Conservation (phyloP, 176 grass and related monocot genomes). For the Carex kokanica region DNA sequence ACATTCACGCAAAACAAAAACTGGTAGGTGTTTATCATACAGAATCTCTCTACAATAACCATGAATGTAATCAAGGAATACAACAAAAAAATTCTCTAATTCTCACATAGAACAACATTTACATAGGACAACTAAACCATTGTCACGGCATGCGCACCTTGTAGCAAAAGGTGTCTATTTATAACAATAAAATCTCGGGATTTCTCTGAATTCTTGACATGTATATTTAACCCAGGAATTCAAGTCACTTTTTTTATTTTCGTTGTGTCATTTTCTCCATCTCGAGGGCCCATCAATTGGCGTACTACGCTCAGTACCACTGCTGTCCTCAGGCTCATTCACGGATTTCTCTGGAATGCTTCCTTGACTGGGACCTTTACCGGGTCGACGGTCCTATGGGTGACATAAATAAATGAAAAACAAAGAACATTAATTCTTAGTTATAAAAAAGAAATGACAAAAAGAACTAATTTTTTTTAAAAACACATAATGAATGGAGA, state of each 20-base stretch:
- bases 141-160: conserved; percentile 12
- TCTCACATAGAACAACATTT: conserved; percentile 25
- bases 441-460: background rate
- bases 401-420: background rate
- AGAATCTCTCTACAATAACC: conserved; percentile 19
- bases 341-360: conserved; percentile 38
- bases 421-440: background rate
- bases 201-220: background rate
- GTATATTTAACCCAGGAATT: conserved; percentile 29
- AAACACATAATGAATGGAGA: background rate
- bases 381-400: conserved; percentile 54
- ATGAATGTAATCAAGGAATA: conserved; percentile 27
- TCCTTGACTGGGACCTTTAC: conserved; percentile 49
- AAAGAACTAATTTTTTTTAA: background rate
- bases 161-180: background rate
- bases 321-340: conserved; percentile 47
- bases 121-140: conserved; percentile 18
- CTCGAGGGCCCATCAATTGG: conserved; percentile 41
- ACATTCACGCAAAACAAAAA: background rate
- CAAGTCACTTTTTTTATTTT: background rate
- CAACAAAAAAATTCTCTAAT: conserved; percentile 25
- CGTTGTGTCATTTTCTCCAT: conserved; percentile 46
- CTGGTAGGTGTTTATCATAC: conserved; percentile 19
- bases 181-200: background rate
- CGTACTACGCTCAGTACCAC: conserved; percentile 36